These are phyloP conservation scores for Aspergillus neotritici DNA, from an alignment of 2,329 filamentous ascomycete species.

Conservation along the genomic window DNA sequence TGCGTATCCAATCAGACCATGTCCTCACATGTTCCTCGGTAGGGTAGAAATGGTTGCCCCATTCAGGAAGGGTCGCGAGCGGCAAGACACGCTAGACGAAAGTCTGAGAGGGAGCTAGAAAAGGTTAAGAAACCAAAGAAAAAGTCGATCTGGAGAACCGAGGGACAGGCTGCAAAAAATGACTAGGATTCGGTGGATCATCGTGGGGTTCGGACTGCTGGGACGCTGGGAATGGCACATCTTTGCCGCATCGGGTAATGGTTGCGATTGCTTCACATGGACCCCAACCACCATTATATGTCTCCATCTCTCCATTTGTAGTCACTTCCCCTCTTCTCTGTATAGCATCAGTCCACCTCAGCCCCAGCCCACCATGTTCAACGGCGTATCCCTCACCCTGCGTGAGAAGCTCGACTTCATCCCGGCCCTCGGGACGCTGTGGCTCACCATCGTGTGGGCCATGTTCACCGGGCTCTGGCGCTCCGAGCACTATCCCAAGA, in stretches of 20 bases:
- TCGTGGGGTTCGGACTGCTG: background rate
- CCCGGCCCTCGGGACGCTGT: constrained; percentile 28
- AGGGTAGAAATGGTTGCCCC: constrained; percentile 9
- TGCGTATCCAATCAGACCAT: too few relatives aligned
- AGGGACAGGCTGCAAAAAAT: background rate
- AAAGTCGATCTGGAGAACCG: background rate
- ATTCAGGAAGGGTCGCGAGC: constrained; percentile 7
- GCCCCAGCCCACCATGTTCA: constrained; percentile 13
- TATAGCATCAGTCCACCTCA: background rate
- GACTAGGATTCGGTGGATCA: too few relatives aligned
- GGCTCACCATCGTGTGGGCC: constrained; percentile 23
- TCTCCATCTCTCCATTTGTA: background rate
- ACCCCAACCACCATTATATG: background rate
- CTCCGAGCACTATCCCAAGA: constrained; percentile 24
- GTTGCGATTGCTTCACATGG: constrained; percentile 13
- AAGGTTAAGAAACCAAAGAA: background rate
- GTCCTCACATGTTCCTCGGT: constrained; percentile 20
- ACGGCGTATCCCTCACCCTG: constrained; percentile 21
- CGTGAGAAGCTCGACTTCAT: constrained; percentile 28
- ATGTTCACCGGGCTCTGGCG: constrained; percentile 25
- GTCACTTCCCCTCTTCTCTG: background rate
- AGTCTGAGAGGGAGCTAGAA: too few relatives aligned
- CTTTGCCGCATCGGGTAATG: constrained; percentile 13
- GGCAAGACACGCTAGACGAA: background rate
- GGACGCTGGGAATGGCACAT: constrained; percentile 1